Evolutionary conservation across 2,329 filamentous ascomycete genomes (phyloP), one percentile per base, ranked within the genome.

Genomic region (Exserohilum turcica): DNA sequence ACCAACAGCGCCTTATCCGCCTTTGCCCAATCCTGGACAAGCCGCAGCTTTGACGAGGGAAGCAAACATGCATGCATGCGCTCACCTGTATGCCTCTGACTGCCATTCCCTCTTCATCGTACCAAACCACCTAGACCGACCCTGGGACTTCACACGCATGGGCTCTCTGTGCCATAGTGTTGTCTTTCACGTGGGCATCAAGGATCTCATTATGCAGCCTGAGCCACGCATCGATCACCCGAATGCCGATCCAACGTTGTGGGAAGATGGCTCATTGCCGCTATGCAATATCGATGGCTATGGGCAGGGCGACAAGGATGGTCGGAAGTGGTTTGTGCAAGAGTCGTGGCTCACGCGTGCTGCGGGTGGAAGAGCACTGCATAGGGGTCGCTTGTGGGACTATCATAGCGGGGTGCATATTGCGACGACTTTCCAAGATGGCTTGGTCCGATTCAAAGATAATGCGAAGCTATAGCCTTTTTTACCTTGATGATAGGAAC

Each of bases 41-140:
- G 32, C 32, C n/a, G 15, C 48, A 3, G 32, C 43, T 1, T 31
- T 65, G 5, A 64, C 64, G 2, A 28, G 60, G 35, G 65, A 63
- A 28, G 64, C 81, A 28, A 85, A 85, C 57, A 66, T 85, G 15
- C 82, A 85, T 57, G 79, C 82, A 1, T 83, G 80, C 59, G 82
- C 81, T 3, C 83, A 86, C 65, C 72, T 84, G 37, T 85, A 84
- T 61, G 79, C 82, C 0, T 81, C 79, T 29, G 83, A 85, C 59
- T 77, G 79, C 19, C 85, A 85, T 51, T 80, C 79, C 15, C 68
- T 84, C 10, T 79, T 80, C 65, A 68, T 83, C 38, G 76, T 84
- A 2, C 74, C 80, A 2, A 80, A 80, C 18, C 78, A 81, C 13
- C 61, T 74, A 6, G 57, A 56, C 5, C 54, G 55, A 2, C 60